Evolutionary conservation across 1,284 basidiomycete species (phyloP).

Genomic region (Trichosporon coremiiforme): DNA sequence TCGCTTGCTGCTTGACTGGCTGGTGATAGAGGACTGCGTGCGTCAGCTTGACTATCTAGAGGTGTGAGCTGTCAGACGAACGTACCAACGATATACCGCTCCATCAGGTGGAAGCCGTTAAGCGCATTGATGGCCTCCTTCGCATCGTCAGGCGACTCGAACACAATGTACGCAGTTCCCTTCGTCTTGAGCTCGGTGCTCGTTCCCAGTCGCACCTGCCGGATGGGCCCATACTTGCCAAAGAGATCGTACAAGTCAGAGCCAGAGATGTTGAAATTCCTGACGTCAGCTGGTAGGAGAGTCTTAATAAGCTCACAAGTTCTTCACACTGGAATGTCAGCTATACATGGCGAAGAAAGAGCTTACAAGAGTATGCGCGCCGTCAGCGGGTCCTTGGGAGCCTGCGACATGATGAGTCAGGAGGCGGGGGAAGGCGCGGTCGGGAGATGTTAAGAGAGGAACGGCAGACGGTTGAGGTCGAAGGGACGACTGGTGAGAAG

Average conservation of each 20-base stretch:
- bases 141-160: constrained; percentile 64
- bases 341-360: background rate
- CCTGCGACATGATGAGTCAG: constrained; percentile 37
- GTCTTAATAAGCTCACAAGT: constrained; percentile 44
- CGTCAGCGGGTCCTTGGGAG: constrained; percentile 44
- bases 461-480: background rate
- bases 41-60: background rate
- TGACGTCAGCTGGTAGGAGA: constrained; percentile 28
- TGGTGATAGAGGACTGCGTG: constrained; percentile 89
- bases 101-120: constrained; percentile 97
- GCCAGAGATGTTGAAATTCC: constrained; percentile 85
- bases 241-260: constrained; percentile 96
- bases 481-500: background rate
- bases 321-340: constrained; percentile 49
- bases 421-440: background rate
- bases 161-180: constrained; percentile 89
- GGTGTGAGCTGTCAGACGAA: constrained; percentile 19
- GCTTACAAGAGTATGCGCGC: constrained; percentile 54
- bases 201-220: constrained; percentile 91
- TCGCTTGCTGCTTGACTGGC: constrained; percentile 90
- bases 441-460: background rate
- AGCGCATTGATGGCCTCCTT: constrained; percentile 95
- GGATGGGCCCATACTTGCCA: constrained; percentile 93
- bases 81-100: constrained; percentile 85
- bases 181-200: constrained; percentile 78